Evolutionary conservation across 805 yeast genomes (phyloP), one percentile per base, ranked within the genome.

Genomic region (Yarrowia deformans): DNA sequence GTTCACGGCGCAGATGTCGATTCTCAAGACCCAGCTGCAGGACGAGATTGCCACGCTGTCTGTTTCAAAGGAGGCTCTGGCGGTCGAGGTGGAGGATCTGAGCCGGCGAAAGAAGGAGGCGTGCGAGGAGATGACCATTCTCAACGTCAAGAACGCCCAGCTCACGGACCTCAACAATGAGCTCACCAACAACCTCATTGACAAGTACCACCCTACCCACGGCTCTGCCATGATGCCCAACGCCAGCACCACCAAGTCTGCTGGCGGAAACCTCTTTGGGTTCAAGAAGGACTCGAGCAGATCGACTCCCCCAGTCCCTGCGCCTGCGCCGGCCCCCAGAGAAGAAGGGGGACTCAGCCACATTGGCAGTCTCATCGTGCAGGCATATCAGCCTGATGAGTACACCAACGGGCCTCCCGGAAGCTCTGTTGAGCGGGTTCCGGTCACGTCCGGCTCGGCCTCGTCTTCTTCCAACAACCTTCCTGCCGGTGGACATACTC

Each of bases 11-110:
- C 83, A 79, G 19, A 79, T 92, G 71, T 82, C 79, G 39, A 70
- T 73, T 0, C 83, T 84, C 58, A 88, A 84, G 77, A 80, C 79
- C 42, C 77, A 78, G 18, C 77, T 91, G 66, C 79, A 77, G 58
- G 71, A 73, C 18, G 91, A 88, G 68, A 78, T 88, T 35, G 72
- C 75, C 8, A 74, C 72, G 4, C 73, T 84, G 50, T 69, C 74
- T 19, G 70, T 70, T 18, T 73, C 75, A 67, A 70, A 76, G 29
- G 78, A 74, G 61, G 71, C 70, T 16, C 73, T 80, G 60, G 35
- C 69, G n/a, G 76, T 69, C 40, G 81, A 79, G 54, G 74, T 74
- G 52, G 63, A 68, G 23, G 71, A 74, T 45, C 74, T 79, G 16
- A 68, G 72, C 52, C 70, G 71, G 40, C 64, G 71, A 45, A 72